Conservation (phyloP, 2,329 filamentous ascomycete genomes). For the Fusarium sp. region DNA sequence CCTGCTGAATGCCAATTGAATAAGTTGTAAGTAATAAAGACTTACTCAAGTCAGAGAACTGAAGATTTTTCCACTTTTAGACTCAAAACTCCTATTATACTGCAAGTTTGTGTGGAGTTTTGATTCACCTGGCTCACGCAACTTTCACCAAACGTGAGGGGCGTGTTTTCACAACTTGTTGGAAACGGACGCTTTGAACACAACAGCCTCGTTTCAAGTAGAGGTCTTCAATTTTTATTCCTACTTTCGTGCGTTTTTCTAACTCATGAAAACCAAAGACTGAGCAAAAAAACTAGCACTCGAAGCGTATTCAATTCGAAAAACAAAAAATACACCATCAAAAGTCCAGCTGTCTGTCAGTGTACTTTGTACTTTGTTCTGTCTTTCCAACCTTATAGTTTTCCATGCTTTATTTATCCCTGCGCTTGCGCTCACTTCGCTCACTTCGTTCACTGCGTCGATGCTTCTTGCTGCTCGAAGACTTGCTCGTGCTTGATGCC, state of each 20-base stretch:
- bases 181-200: not conserved
- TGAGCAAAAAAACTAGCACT: constrained; percentile 10
- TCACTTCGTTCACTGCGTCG: constrained; percentile 24
- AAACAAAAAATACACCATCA: constrained; percentile 27
- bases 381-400: constrained; percentile 20
- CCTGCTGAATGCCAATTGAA: rapidly evolving
- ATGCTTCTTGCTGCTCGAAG: constrained; percentile 27
- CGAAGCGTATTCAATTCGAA: constrained; percentile 15
- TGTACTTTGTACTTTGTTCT: constrained; percentile 29
- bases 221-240: constrained; percentile 15
- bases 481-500: constrained; percentile 20
- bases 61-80: not conserved
- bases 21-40: rapidly evolving
- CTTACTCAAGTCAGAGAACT: not conserved
- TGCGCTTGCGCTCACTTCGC: constrained; percentile 31
- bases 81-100: rapidly evolving
- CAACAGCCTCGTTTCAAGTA: not conserved
- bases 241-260: constrained; percentile 8
- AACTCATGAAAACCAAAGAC: not conserved
- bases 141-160: too few relatives aligned
- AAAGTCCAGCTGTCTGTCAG: constrained; percentile 23
- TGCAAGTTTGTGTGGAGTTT: rapidly evolving
- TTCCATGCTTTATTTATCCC: constrained; percentile 14
- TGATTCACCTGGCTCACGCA: rapidly evolving
- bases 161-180: too few relatives aligned